A percentile compares a stretch with the other conserved stretches of the same genome.
Conservation (phyloP, 495 filamentous ascomycete genomes). For the Penicillium manginii region DNA sequence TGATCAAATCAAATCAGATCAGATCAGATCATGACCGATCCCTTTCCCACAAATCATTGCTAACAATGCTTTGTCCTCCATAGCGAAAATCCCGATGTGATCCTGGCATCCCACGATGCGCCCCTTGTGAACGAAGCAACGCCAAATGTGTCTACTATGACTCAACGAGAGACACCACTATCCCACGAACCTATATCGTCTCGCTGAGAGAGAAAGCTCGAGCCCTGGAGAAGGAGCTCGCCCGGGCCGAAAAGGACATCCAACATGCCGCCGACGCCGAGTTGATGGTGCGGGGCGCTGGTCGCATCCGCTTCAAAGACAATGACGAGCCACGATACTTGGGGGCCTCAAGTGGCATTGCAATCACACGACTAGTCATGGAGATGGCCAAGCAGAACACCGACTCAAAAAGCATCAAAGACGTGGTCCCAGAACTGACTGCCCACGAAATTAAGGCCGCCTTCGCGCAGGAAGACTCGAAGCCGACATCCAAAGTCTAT, state of each 20-base stretch:
- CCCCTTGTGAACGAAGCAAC: conserved; percentile 89
- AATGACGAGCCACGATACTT: conserved; percentile 86
- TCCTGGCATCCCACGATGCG: conserved; percentile 83
- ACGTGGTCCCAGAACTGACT: conserved; percentile 76
- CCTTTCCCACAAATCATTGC: neutral
- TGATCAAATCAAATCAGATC: neutral
- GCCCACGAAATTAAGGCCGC: conserved; percentile 60
- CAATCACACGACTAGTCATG: conserved; percentile 91
- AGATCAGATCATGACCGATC: neutral
- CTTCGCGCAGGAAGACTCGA: conserved; percentile 58
- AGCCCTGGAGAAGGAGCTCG: conserved; percentile 74
- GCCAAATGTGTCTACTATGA: conserved; percentile 93
- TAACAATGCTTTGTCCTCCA: conserved; percentile 7
- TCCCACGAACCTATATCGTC: conserved; percentile 85
- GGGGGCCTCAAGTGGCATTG: conserved; percentile 90
- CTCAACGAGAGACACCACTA: conserved; percentile 73
- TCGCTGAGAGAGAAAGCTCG: conserved; percentile 82
- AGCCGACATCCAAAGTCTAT: conserved; percentile 70
- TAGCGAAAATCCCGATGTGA: conserved; percentile 95
- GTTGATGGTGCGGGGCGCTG: conserved; percentile 79
- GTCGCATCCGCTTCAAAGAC: conserved; percentile 77
- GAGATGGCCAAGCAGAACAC: conserved; percentile 90
- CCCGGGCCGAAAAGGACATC: conserved; percentile 61
- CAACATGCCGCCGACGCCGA: conserved; percentile 72
- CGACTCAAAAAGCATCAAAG: conserved; percentile 80